Conservation (phyloP, 208 protist species). For the Leishmania turanica region DNA sequence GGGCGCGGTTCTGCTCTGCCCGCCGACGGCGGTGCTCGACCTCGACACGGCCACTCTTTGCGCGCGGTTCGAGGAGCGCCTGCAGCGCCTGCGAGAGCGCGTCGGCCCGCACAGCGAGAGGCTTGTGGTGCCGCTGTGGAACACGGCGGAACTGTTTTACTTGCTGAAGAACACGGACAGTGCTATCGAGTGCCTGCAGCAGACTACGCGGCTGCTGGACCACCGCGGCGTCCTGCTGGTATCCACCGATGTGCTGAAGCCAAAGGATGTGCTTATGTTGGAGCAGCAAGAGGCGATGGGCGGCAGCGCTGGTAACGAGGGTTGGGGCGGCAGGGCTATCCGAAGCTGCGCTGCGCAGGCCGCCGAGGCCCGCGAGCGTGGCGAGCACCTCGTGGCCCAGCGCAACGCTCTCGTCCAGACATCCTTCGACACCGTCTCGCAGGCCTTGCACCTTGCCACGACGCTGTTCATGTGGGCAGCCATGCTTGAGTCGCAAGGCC, state of each 20-base stretch:
- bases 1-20: slow-evolving; percentile 43
- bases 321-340: not conserved
- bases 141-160: slow-evolving; percentile 60
- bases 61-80: slow-evolving; percentile 3
- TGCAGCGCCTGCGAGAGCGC: slow-evolving; percentile 30
- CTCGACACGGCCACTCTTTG: slow-evolving; percentile 34
- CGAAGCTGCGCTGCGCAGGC: not conserved
- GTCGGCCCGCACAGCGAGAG: slow-evolving; percentile 32
- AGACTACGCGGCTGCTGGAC: slow-evolving; percentile 50
- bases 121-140: slow-evolving; percentile 46
- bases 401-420: slow-evolving; percentile 26
- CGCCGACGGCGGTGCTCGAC: slow-evolving; percentile 32
- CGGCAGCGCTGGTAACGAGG: not conserved
- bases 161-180: slow-evolving; percentile 32
- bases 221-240: slow-evolving; percentile 57
- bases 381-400: slow-evolving; percentile 16
- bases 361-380: slow-evolving; percentile 2
- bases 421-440: slow-evolving; percentile 22
- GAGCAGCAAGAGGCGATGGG: slow-evolving; percentile 19
- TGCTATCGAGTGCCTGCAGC: slow-evolving; percentile 38
- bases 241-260: slow-evolving; percentile 41
- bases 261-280: slow-evolving; percentile 40
- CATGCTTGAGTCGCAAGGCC: slow-evolving; percentile 43
- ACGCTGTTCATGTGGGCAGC: slow-evolving; percentile 33
- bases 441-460: slow-evolving; percentile 18